Evolutionary conservation across 495 filamentous ascomycete genomes (phyloP).

Genomic region (Aspergillus taichungensis): DNA sequence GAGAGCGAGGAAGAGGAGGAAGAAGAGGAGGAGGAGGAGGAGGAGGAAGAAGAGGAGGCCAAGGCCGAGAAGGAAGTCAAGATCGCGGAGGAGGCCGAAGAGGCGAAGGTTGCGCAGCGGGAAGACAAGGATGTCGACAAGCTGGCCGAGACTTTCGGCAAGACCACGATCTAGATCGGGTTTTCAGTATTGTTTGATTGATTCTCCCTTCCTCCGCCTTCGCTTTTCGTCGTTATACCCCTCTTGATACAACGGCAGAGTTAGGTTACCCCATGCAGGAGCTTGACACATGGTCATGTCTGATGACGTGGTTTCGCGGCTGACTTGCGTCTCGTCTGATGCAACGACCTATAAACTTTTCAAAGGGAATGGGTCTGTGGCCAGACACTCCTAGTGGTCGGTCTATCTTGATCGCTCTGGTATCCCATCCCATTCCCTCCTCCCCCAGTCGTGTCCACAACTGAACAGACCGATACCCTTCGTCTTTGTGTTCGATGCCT

Average conservation of each 20-base stretch:
- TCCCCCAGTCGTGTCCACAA: not conserved
- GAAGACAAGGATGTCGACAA: constrained; percentile 76
- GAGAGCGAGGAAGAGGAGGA: constrained; percentile 61
- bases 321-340: not conserved
- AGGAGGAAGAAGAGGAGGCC: constrained; percentile 58
- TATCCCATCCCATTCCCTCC: not conserved
- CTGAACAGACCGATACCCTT: not conserved
- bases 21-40: constrained; percentile 60
- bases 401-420: not conserved
- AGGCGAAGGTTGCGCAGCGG: constrained; percentile 60
- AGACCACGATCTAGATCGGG: constrained; percentile 33
- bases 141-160: constrained; percentile 62
- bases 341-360: no score
- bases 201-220: not conserved
- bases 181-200: constrained; percentile 10
- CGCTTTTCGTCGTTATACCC: not conserved
- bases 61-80: constrained; percentile 49
- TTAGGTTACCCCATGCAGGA: not conserved
- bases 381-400: no score
- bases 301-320: constrained; percentile 1
- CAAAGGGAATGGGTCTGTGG: no score
- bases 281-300: not conserved
- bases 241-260: not conserved
- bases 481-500: not conserved
- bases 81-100: constrained; percentile 64